Conservation (phyloP, 2,329 filamentous ascomycete genomes). For the Epicoccum nigrum region DNA sequence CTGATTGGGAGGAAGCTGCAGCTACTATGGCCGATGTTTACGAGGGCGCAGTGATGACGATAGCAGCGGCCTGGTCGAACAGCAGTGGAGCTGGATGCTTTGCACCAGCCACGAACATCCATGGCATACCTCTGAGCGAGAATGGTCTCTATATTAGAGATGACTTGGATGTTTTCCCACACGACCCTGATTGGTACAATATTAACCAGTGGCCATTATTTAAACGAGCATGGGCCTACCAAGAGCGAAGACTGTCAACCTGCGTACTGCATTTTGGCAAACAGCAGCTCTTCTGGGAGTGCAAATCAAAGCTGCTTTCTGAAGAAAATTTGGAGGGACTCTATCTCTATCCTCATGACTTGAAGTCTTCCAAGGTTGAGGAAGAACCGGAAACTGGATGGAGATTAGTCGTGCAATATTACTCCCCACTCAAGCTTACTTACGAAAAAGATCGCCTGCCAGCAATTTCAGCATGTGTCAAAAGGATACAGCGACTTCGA, state of each 20-base stretch:
- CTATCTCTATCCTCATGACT: not conserved
- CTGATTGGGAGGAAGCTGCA: not conserved
- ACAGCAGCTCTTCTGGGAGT: conserved; percentile 2
- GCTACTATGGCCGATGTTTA: conserved; percentile 1
- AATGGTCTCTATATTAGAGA: not conserved
- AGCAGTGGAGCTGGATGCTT: not conserved
- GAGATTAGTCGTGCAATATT: not conserved
- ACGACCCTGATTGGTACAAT: not conserved
- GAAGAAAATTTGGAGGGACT: not conserved
- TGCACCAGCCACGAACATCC: not conserved
- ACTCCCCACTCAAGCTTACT: not conserved
- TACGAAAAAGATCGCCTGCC: not conserved
- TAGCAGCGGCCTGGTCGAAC: not conserved
- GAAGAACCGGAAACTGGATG: not conserved
- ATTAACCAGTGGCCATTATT: not conserved
- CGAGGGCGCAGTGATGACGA: not conserved
- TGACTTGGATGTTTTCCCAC: not conserved
- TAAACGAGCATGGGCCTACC: conserved; percentile 3
- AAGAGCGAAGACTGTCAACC: not conserved
- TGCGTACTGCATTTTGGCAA: not conserved
- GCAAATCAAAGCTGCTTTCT: not conserved
- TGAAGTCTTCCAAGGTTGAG: no score
- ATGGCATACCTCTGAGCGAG: not conserved
- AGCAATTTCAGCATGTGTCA: not conserved
- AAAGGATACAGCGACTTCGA: not conserved